Evolutionary conservation across 768 basidiomycete species (phyloP), one percentile per base, ranked within the genome.

Genomic region (Lactarius hengduanensis): DNA sequence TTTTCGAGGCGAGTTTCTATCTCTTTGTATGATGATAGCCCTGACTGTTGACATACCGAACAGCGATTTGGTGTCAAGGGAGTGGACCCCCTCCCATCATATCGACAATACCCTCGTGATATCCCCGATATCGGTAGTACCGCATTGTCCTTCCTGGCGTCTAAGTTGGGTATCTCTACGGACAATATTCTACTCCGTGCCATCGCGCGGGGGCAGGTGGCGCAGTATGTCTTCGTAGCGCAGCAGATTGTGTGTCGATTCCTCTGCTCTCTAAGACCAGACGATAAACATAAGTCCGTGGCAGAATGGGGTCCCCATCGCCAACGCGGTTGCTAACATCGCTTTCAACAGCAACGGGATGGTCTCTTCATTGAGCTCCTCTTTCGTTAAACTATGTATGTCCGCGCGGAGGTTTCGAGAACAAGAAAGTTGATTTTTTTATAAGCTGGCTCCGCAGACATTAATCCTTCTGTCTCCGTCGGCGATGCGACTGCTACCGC

Each of bases 321-420:
- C 74, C n/a, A 79, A 78, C 65, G 80, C 80, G 1, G 81, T 82
- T 7, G 81, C 80, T 3, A 80, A 82, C 64, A 76, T 81, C 22
- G 78, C 78, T 2, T 80, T 81, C 72, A 79, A 78, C 71, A 75
- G 77, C 36, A 76, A 75, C 57, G 73, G 78, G 69, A 79, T 78
- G 70, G 79, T 80, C 34, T 69, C 78, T 63, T 74, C 82, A 1
- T 80, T 82, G 61, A 80, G 82, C 32, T 79, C 79, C 13, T 83
- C 81, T 1, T 83, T 84, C 67, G 76, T 82, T 18, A 78, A 79
- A 61, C 74, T 80, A 0, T 72, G 81, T 80, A 67, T 20, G 77
- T 71, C 13, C 20, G 9, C 22, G 22, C 32, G 26, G 22, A 58
- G 26, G 57, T 15, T 8, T 18, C 30, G 16, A 32, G 5, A n/a